Evolutionary conservation across 768 basidiomycete genomes (phyloP).

Genomic region (Suillus luteus): DNA sequence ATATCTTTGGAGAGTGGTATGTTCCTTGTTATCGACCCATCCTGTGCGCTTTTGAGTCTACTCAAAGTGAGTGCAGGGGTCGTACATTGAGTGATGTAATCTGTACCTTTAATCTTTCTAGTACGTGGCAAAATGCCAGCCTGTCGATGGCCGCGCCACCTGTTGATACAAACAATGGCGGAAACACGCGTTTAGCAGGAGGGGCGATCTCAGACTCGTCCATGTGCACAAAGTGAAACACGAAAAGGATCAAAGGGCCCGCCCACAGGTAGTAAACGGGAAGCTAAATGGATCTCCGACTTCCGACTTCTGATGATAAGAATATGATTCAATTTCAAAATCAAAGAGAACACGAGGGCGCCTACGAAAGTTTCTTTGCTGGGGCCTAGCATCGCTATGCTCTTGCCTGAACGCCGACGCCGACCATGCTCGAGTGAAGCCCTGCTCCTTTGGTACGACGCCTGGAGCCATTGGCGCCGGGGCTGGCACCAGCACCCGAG

Average conservation of each 20-base stretch:
- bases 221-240: neutral
- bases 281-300: conserved; percentile 19
- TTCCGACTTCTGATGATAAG: conserved; percentile 32
- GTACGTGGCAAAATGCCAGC: conserved; percentile 87
- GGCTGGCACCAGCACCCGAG: conserved; percentile 38
- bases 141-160: conserved; percentile 63
- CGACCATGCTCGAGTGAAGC: conserved; percentile 54
- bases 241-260: neutral
- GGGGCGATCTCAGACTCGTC: neutral
- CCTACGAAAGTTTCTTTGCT: conserved; percentile 54
- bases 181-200: conserved; percentile 47
- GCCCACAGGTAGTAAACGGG: neutral
- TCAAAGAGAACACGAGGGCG: neutral
- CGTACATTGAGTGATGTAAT: neutral
- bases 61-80: conserved; percentile 5
- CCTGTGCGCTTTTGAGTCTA: conserved; percentile 96
- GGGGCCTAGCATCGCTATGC: conserved; percentile 52
- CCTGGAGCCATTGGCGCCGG: conserved; percentile 39
- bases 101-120: conserved; percentile 86
- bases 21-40: conserved; percentile 79
- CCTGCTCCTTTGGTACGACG: conserved; percentile 56
- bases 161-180: conserved; percentile 56
- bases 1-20: conserved; percentile 2
- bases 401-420: conserved; percentile 71
- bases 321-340: conserved; percentile 17